Conservation (phyloP, 2,329 filamentous ascomycete species). For the Fusarium kyushuense region DNA sequence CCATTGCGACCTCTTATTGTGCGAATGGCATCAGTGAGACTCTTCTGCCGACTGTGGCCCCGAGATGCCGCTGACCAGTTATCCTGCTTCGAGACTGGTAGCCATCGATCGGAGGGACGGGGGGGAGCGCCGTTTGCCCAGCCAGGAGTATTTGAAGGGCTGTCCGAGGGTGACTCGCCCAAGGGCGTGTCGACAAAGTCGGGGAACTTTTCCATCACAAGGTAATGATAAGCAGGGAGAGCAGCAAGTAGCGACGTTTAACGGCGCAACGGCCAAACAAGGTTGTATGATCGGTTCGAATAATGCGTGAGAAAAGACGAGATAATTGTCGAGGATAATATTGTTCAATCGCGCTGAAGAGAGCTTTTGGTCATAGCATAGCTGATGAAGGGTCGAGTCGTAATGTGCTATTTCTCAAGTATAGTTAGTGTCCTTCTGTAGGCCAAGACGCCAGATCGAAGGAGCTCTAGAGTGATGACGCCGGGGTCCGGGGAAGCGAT, state of each 20-base stretch:
- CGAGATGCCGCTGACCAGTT: constrained; percentile 51
- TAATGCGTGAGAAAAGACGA: constrained; percentile 37
- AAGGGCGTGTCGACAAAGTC: constrained; percentile 62
- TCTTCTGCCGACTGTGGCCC: constrained; percentile 82
- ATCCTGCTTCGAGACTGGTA: constrained; percentile 46
- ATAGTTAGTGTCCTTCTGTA: constrained; percentile 4
- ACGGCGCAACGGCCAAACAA: constrained; percentile 26
- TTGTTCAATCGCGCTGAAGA: constrained; percentile 10
- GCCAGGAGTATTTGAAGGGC: constrained; percentile 45
- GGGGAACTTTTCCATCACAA: constrained; percentile 68
- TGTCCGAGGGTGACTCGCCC: constrained; percentile 47
- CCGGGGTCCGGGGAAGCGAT: neutral
- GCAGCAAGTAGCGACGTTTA: constrained; percentile 7
- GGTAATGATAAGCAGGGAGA: constrained; percentile 12
- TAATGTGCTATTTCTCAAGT: constrained; percentile 17
- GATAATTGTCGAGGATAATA: neutral
- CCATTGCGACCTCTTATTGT: constrained; percentile 83
- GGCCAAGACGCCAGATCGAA: constrained; percentile 30
- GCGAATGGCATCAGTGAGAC: constrained; percentile 86
- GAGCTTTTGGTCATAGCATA: constrained; percentile 40
- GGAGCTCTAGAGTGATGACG: constrained; percentile 23
- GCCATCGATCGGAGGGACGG: constrained; percentile 49
- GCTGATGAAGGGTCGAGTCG: constrained; percentile 36
- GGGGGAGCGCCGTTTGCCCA: constrained; percentile 48
- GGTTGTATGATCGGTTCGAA: constrained; percentile 6